phyloP scores from a whole-genome alignment of 2,329 filamentous ascomycete species.

The Aspergillus alliaceus region DNA sequence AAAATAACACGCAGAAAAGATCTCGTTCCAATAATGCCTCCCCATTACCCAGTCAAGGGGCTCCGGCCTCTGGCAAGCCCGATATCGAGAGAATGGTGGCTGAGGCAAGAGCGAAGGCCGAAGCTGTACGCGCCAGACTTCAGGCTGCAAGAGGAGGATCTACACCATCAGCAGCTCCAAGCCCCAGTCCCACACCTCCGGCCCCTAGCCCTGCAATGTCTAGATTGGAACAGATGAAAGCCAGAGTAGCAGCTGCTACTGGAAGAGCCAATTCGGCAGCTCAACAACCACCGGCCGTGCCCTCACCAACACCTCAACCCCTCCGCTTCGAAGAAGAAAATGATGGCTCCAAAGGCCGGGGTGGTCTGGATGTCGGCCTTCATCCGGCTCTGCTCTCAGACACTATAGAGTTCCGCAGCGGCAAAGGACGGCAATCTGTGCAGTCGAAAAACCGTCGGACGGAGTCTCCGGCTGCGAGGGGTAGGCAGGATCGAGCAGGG shows the following conservation, averaged over 20 bases:
- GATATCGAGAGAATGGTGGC: conserved; percentile 51
- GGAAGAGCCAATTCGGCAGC: conserved; percentile 45
- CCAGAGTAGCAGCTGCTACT: conserved; percentile 75
- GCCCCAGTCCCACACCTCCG: conserved; percentile 39
- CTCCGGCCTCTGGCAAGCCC: conserved; percentile 34
- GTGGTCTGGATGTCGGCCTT: conserved; percentile 72
- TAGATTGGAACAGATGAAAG: conserved; percentile 77
- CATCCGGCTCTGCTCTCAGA: conserved; percentile 70
- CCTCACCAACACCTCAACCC: conserved; percentile 29
- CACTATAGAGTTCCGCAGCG: conserved; percentile 44
- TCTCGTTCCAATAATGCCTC: conserved; percentile 53
- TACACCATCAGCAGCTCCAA: conserved; percentile 27
- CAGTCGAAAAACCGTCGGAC: conserved; percentile 55
- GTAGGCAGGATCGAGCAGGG: conserved; percentile 47
- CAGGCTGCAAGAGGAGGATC: conserved; percentile 38
- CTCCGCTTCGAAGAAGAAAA: conserved; percentile 52
- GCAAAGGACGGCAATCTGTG: conserved; percentile 42
- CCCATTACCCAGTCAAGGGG: conserved; percentile 41
- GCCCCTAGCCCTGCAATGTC: conserved; percentile 49
- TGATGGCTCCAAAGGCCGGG: conserved; percentile 54
- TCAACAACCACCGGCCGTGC: conserved; percentile 45
- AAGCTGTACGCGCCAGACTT: conserved; percentile 49
- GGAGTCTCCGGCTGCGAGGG: conserved; percentile 41
- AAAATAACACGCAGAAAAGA: conserved; percentile 46
- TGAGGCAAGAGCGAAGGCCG: conserved; percentile 49